Evolutionary conservation across 2,329 filamentous ascomycete genomes (phyloP), one percentile per base, ranked within the genome.

Genomic region (Venturia oleaginea): DNA sequence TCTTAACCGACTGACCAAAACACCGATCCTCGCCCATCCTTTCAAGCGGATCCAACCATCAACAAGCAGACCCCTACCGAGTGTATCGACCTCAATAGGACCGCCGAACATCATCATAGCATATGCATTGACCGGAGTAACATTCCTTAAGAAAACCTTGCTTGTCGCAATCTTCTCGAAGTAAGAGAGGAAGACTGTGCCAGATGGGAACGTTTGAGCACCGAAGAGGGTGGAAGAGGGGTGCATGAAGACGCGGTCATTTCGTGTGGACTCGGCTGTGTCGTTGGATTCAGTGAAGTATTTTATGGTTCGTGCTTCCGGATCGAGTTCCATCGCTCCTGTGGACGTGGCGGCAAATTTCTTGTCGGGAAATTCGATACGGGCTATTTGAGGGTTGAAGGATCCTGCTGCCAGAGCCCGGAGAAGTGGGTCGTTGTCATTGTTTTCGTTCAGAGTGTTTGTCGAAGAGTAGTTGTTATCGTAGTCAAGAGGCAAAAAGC

Each of bases 11-110:
- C 88, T 90, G 2, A 96, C 88, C 69, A 99, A 76, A 15, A 97
- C 93, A 37, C 93, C 94, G 67, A 99, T 94, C 59, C 94, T 84
- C 0, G 94, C 93, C 94, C 94, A 99, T 0, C 94, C 94, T 30
- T 91, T 83, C 38, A 99, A 78, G 42, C 84, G 75, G 40, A 97
- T 79, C 94, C 93, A 97, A 62, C 91, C 92, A 76, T 97, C 94
- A 3, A 99, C 90, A 3, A 97, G 79, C 22, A 99, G 78, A 0
- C 94, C 94, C 27, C 92, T 82, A 6, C 93, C 93, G 54, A 92
- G 79, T 0, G 92, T 96, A 76, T 97, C 94, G 3, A 97, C 84
- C 66, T 86, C 85, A 61, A 97, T 91, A 1, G 85, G 81, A 0
- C 94, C 94, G 0, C 88, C 89, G 76, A 99, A 97, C 65, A 99